phyloP scores from a whole-genome alignment of 805 yeast genomes.

The Novakomyces olei region DNA sequence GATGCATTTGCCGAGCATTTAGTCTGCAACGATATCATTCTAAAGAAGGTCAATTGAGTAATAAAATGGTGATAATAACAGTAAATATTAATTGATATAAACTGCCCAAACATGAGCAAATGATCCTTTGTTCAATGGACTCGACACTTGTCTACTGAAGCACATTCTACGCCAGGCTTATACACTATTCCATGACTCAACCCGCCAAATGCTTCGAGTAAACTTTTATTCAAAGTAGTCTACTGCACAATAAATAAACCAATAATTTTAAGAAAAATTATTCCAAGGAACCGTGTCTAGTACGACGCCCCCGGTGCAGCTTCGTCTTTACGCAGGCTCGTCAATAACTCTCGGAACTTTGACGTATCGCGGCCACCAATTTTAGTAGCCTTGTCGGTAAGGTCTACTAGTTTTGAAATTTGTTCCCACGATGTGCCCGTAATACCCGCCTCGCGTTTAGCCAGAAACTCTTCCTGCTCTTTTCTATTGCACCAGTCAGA shows the following conservation, averaged over 20 bases:
- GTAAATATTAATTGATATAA: no score
- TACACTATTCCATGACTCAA: no score
- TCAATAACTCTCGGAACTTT: conserved; percentile 43
- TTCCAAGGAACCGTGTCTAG: neutral
- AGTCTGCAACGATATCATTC: no score
- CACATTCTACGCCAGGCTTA: no score
- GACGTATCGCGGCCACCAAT: conserved; percentile 38
- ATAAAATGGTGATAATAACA: no score
- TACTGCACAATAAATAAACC: neutral
- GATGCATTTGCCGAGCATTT: no score
- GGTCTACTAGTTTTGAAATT: conserved; percentile 28
- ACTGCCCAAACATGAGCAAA: no score
- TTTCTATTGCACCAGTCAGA: conserved; percentile 11
- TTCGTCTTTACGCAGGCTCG: conserved; percentile 43
- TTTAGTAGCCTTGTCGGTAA: conserved; percentile 23
- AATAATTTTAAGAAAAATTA: neutral
- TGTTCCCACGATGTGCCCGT: conserved; percentile 35
- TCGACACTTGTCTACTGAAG: no score
- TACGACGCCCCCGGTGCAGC: conserved; percentile 60
- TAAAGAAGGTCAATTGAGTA: no score
- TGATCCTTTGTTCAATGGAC: no score
- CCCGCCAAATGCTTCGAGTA: no score
- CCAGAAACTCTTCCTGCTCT: conserved; percentile 50
- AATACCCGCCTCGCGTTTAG: conserved; percentile 40
- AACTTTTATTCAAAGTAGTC: no score